Base-by-base conservation (phyloP, 139 green algal genomes). In the Edaphochlamys debaryana region DNA sequence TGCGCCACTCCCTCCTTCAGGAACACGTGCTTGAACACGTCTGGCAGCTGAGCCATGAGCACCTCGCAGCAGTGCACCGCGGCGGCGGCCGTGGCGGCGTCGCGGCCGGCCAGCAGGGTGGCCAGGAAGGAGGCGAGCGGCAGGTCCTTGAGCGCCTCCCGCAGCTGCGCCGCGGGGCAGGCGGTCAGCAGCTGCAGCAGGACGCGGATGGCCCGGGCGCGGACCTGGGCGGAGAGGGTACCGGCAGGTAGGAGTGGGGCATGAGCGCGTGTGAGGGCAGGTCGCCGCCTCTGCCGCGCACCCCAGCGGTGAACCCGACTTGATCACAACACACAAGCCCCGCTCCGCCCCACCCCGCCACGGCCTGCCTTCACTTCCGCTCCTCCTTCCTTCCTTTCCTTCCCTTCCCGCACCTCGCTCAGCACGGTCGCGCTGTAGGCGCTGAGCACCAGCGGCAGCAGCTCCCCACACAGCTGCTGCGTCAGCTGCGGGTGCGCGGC, bases 1-100 rank as follows among this genome's bases (percentile, higher is more conserved):
- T 98, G 94, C 62, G 96, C 90, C 3, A 99, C 95, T 0, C 96
- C 96, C 88, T 99, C 96, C 85, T 97, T 98, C 3, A 98, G 60
- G 73, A 99, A 99, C 64, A 87, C 86, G 48, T 85, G 85, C 36
- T 42, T 50, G 85, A 97, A 96, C 1, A 95, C 75, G 0, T 91
- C 87, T 0, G 95, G 95, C 63, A 98, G 92, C 93, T 98, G 97
- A 32, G 79, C 70, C 93, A 99, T 97, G 4, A 99, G 89, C 36
- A 97, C 82, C 87, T 99, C 95, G 23, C 64, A 77, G 78, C 78
- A 76, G 40, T 73, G 78, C 45, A 84, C 66, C 36, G 78, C 78
- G 17, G 36, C 78, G 11, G 64, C 90, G 45, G 90, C 82, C 3
- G 90, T 69, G 48, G 85, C 48, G 0, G 77, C n/a, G 75, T 99